Conservation (phyloP, 73 alveolate species). For the Tetrahymena elliotti region DNA sequence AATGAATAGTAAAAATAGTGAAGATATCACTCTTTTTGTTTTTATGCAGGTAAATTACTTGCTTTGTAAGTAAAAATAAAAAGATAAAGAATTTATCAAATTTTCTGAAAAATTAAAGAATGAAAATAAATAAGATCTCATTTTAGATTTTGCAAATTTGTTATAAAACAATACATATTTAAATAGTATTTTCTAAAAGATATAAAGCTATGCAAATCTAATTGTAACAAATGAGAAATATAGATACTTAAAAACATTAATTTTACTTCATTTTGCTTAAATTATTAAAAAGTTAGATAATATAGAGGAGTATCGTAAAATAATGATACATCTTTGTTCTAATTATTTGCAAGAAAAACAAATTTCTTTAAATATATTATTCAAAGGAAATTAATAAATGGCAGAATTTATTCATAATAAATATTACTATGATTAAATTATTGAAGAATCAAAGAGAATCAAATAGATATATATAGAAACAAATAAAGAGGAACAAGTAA, state of each 20-base stretch:
- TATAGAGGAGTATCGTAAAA: background rate
- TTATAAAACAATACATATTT: too few relatives aligned
- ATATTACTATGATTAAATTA: background rate
- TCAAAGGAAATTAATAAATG: background rate
- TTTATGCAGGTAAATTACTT: background rate
- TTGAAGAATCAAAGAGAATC: background rate
- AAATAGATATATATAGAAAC: background rate
- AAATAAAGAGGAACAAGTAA: background rate
- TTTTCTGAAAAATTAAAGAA: too few relatives aligned
- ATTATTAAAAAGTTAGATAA: background rate
- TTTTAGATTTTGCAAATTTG: too few relatives aligned
- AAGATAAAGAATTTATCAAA: background rate
- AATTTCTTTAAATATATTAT: background rate
- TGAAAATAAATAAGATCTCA: background rate
- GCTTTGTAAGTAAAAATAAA: background rate
- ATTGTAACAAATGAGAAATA: background rate
- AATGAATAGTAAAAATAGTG: too few relatives aligned
- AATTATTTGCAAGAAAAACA: background rate
- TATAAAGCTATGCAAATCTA: background rate
- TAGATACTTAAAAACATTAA: background rate
- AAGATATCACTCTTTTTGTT: background rate
- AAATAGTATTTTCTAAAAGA: background rate
- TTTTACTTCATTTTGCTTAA: background rate
- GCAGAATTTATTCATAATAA: background rate
- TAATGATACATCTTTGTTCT: background rate